Evolutionary conservation across 169 alveolate species (phyloP).

Genomic region (Eimeria maxima): DNA sequence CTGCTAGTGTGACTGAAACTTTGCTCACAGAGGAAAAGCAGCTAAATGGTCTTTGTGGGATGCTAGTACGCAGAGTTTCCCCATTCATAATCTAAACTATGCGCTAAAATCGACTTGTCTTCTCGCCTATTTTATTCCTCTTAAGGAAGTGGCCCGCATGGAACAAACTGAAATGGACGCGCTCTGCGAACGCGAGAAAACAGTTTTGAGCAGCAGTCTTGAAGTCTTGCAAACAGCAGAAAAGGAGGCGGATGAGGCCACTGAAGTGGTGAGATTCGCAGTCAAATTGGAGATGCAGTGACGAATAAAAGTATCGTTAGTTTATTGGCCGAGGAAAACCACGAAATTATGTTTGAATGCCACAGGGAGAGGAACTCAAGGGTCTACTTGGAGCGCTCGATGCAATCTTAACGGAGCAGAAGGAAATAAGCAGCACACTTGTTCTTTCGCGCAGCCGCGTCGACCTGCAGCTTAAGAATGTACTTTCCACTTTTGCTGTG

Average conservation of each 20-base stretch:
- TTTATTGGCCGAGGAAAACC: background rate
- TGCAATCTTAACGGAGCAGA: background rate
- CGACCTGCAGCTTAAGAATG: slow-evolving; percentile 16
- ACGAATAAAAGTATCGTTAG: background rate
- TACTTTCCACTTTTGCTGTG: background rate
- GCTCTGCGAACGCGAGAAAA: background rate
- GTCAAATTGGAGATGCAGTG: background rate
- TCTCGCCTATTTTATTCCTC: background rate
- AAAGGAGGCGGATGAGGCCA: background rate
- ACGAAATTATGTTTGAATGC: background rate
- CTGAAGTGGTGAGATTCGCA: background rate
- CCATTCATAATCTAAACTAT: too few species aligned
- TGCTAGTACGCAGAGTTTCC: background rate
- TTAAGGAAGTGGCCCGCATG: slow-evolving; percentile 9
- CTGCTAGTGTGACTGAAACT: background rate
- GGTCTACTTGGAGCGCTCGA: background rate
- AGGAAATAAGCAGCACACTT: background rate
- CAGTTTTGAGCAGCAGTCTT: background rate
- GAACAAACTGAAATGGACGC: slow-evolving; percentile 52
- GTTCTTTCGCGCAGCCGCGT: background rate
- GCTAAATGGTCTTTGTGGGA: background rate
- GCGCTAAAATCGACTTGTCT: background rate
- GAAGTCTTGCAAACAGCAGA: background rate
- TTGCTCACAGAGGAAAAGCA: background rate
- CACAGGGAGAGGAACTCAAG: slow-evolving; percentile 6